phyloP scores from a whole-genome alignment of 1,284 basidiomycete genomes.

The Ustilago esculenta region DNA sequence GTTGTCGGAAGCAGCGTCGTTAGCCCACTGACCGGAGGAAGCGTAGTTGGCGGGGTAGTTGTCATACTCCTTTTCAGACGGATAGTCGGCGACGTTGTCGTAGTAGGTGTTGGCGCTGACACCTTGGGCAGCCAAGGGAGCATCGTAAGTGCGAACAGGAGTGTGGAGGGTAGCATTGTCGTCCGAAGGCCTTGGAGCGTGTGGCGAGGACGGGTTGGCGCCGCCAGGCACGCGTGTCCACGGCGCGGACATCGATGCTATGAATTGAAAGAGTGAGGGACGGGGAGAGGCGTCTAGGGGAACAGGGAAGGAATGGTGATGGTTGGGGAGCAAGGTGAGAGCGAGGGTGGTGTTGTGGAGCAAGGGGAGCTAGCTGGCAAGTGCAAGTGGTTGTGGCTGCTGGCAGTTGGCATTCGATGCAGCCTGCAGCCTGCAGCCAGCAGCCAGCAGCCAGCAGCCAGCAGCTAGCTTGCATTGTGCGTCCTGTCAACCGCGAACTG shows the following conservation, averaged over 20 bases:
- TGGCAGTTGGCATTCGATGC: too few relatives aligned
- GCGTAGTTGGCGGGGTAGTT: slow-evolving; percentile 31
- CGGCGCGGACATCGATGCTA: slow-evolving; percentile 39
- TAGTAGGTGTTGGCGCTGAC: slow-evolving; percentile 30
- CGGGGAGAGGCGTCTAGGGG: too few relatives aligned
- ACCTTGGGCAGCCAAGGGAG: slow-evolving; percentile 30
- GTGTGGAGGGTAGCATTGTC: slow-evolving; percentile 24
- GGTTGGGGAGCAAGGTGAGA: not conserved
- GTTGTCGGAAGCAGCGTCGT: slow-evolving; percentile 17
- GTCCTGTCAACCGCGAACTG: too few relatives aligned
- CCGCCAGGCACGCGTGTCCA: slow-evolving; percentile 42
- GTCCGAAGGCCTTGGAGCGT: slow-evolving; percentile 9
- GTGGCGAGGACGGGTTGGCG: not conserved
- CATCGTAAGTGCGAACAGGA: slow-evolving; percentile 30
- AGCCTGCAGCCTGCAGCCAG: too few relatives aligned
- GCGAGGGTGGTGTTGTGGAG: not conserved
- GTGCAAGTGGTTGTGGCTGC: too few relatives aligned
- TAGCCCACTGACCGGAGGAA: slow-evolving; percentile 33
- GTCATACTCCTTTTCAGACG: slow-evolving; percentile 37
- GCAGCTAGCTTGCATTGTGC: too few relatives aligned
- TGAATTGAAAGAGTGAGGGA: not conserved
- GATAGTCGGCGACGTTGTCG: slow-evolving; percentile 23
- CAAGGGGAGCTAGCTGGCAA: too few relatives aligned
- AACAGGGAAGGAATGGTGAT: not conserved
- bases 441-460: too few relatives aligned